Base-by-base conservation (phyloP, 139 green algal species). In the Eudorina sp. region DNA sequence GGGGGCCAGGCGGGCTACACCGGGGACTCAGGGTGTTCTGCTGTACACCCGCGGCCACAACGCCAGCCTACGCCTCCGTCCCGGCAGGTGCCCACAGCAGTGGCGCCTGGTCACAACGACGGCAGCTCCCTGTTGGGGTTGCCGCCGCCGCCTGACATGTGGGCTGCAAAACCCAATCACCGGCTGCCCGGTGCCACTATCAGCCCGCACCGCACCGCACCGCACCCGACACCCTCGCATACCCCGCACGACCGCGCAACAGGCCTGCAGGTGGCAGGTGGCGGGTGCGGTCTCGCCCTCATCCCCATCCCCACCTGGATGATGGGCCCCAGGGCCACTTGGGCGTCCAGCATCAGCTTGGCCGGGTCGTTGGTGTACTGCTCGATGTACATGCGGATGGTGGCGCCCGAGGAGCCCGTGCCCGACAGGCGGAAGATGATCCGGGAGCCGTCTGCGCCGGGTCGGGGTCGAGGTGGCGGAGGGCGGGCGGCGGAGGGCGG, bases 381-480 rank as follows among this genome's bases (percentile, higher is more conserved):
- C 96, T 99, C 98, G 86, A 99, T 97, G 96, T 99, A 99, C 93
- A 99, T 53, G 31, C 98, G 94, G 84, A 99, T 96, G 81, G 98
- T 99, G 74, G 98, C 97, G 31, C 98, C 98, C 53, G 91, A 90
- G 55, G 95, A 98, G 76, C 97, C 97, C 14, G 97, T 99, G 77
- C 97, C 97, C 2, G 94, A 97, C 76, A 99, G 93, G 53, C 97
- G 93, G 96, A 99, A 99, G 89, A 99, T 98, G 91, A 99, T 98
- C 78, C 98, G 94, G 4, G 93, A 97, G 89, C 97, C 97, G 86
- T 99, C 98, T 68, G 88, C 74, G 11, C 14, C 23, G 11, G 16
- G 5, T 43, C 13, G 11, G 80, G 3, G 27, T 21, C 53, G 34
- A 27, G 64, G 21, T 8, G 41, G 36, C 3, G 38, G 21, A 55